Evolutionary conservation across 371 early-diverging fungal species (phyloP).

Genomic region (Mortierella sp.): DNA sequence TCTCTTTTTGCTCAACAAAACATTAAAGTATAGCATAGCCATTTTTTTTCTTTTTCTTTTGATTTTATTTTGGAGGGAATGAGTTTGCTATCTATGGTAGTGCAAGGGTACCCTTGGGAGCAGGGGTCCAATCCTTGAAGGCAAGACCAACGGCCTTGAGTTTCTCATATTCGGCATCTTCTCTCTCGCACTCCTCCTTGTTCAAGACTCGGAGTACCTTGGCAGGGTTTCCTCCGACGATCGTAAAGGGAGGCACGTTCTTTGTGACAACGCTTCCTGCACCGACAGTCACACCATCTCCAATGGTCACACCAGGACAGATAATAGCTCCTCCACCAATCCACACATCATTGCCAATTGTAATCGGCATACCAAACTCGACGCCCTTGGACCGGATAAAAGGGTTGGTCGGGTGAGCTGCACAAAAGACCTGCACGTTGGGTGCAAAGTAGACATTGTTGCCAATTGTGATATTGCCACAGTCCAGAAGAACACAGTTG

Average conservation of each 20-base stretch:
- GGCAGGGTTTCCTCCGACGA: slow-evolving; percentile 90
- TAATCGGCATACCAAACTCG: slow-evolving; percentile 65
- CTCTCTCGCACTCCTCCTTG: slow-evolving; percentile 42
- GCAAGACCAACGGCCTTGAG: slow-evolving; percentile 19
- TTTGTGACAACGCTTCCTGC: slow-evolving; percentile 81
- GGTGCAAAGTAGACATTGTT: slow-evolving; percentile 78
- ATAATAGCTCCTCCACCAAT: slow-evolving; percentile 78
- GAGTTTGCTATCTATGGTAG: slow-evolving; percentile 17
- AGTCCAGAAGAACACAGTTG: slow-evolving; percentile 75
- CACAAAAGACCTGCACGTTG: slow-evolving; percentile 79
- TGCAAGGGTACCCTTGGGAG: slow-evolving; percentile 37
- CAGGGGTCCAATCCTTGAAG: slow-evolving; percentile 42
- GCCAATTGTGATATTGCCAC: slow-evolving; percentile 73
- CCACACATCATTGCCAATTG: slow-evolving; percentile 79
- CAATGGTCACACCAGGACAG: slow-evolving; percentile 86
- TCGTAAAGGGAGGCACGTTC: slow-evolving; percentile 74
- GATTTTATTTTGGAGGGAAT: neutral
- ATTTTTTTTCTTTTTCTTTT: no score
- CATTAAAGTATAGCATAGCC: neutral
- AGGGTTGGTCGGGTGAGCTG: slow-evolving; percentile 79
- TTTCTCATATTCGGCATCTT: slow-evolving; percentile 30
- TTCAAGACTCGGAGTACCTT: slow-evolving; percentile 60
- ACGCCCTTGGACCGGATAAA: slow-evolving; percentile 39
- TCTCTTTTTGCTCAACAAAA: slow-evolving; percentile 11
- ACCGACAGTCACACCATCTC: slow-evolving; percentile 69